Conservation (phyloP, 139 green algal species). For the Picochlorum costavermella region DNA sequence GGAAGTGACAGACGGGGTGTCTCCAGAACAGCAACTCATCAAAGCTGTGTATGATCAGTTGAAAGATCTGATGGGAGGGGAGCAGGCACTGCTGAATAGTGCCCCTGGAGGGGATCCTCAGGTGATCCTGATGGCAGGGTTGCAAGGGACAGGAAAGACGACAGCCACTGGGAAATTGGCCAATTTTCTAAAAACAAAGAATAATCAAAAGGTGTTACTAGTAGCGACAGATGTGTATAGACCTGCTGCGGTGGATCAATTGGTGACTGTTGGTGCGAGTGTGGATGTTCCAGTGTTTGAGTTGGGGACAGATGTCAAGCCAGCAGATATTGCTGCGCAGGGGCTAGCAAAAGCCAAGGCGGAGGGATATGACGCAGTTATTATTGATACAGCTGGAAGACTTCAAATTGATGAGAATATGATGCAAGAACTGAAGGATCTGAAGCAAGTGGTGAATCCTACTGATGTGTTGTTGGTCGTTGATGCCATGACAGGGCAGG, state of each 20-base stretch:
- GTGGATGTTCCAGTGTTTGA: conserved; percentile 88
- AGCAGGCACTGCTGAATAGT: conserved; percentile 48
- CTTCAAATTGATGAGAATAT: conserved; percentile 85
- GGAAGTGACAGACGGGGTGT: conserved; percentile 77
- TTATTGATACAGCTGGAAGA: conserved; percentile 93
- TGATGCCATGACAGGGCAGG: conserved; percentile 98
- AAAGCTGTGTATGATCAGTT: conserved; percentile 92
- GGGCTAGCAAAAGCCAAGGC: conserved; percentile 64
- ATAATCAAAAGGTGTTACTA: conserved; percentile 68
- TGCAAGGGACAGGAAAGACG: conserved; percentile 97
- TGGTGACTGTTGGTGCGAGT: conserved; percentile 70
- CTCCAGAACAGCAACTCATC: conserved; percentile 85
- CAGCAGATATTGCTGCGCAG: conserved; percentile 37
- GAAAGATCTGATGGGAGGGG: conserved; percentile 80
- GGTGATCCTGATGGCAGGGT: conserved; percentile 78
- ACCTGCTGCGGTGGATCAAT: conserved; percentile 86
- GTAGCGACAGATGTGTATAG: conserved; percentile 93
- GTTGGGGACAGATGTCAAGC: conserved; percentile 51
- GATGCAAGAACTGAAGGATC: conserved; percentile 81
- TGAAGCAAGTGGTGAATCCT: conserved; percentile 64
- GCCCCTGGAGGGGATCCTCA: conserved; percentile 24
- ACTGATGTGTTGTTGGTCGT: conserved; percentile 95
- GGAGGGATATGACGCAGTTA: conserved; percentile 71
- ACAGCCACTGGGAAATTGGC: conserved; percentile 94
- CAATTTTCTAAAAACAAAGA: conserved; percentile 62